Base-by-base conservation (phyloP, 2,329 filamentous ascomycete species). In the Emericellopsis cladophorae region DNA sequence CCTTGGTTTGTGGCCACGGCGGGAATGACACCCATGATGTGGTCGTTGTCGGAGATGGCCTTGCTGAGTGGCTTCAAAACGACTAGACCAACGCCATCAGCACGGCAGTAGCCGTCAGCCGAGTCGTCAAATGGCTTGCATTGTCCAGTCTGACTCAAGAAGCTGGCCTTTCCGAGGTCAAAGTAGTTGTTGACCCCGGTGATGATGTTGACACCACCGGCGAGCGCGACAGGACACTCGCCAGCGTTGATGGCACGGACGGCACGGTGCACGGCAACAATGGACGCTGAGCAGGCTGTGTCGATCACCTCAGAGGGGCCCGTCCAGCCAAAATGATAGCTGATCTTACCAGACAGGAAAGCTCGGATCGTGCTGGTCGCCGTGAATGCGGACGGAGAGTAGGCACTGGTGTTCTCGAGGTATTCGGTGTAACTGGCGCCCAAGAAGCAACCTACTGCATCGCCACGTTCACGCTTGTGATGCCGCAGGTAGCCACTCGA, bases 61-160 rank as follows among this genome's bases (percentile, higher is more conserved):
- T 57, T 46, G 10, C 48, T 55, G 5, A 74, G 53, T 2, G 48
- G 50, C 48, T 76, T 76, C 9, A 76, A 44, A 0, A 73, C 51
- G 0, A 75, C 47, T 0, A 58, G 53, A 0, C 61, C 65, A 6
- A 70, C 49, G 2, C 70, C 72, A 36, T 77, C 73, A 8, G 70
- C 72, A 0, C 72, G 60, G 5, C 59, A 68, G 24, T 42, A 42
- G 14, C 68, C 70, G 45, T 72, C 54, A 0, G 65, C 71, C 6
- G 51, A 50, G 2, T 49, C 51, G 40, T 65, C 61, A 52, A 57
- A 67, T 51, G 61, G 62, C 7, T 51, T 51, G 36, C 50, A 60
- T 7, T 52, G 47, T 7, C 59, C 56, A 2, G 47, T 56, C 1
- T 58, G 51, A 4, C 58, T 60, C 2, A 67, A 48, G 53, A 66